Conservation (phyloP, 2,329 filamentous ascomycete genomes). For the Xylariales sp. region DNA sequence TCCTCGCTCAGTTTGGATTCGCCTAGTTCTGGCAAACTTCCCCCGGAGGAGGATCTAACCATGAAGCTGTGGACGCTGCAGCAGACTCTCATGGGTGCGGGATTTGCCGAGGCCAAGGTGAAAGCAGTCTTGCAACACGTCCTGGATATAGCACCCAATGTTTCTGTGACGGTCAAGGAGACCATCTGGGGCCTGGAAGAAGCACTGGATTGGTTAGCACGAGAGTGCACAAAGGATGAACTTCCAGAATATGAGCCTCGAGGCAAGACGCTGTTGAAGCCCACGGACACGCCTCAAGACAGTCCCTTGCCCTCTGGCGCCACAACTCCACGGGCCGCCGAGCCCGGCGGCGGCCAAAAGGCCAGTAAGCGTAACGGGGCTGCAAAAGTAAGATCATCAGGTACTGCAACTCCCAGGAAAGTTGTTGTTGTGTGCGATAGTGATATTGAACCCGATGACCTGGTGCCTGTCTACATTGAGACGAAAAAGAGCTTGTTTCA, state of each 20-base stretch:
- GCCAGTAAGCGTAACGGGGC: constrained; percentile 29
- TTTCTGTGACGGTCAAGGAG: constrained; percentile 54
- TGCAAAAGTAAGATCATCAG: constrained; percentile 21
- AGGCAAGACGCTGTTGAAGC: constrained; percentile 18
- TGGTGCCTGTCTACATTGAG: constrained; percentile 72
- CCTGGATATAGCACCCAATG: constrained; percentile 61
- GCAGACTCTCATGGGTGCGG: constrained; percentile 63
- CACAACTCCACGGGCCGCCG: constrained; percentile 41
- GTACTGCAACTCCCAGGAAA: constrained; percentile 33
- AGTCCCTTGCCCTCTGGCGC: constrained; percentile 45
- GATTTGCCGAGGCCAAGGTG: constrained; percentile 62
- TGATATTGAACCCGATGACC: constrained; percentile 70
- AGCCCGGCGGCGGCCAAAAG: constrained; percentile 25
- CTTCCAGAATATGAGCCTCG: constrained; percentile 66
- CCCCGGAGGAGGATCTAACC: constrained; percentile 72
- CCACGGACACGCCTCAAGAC: constrained; percentile 40
- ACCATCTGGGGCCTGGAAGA: constrained; percentile 83
- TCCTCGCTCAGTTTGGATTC: constrained; percentile 45
- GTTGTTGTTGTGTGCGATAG: constrained; percentile 52
- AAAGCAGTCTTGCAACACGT: constrained; percentile 62
- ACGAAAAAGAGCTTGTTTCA: constrained; percentile 66
- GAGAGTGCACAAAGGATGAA: constrained; percentile 65
- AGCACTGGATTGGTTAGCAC: constrained; percentile 84
- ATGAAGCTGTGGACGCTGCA: constrained; percentile 82
- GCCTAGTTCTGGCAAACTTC: constrained; percentile 43